Percentiles rank a stretch among this genome's conserved stretches.
Conservation (phyloP, 768 basidiomycete species). For the Botryobasidium botryosum region DNA sequence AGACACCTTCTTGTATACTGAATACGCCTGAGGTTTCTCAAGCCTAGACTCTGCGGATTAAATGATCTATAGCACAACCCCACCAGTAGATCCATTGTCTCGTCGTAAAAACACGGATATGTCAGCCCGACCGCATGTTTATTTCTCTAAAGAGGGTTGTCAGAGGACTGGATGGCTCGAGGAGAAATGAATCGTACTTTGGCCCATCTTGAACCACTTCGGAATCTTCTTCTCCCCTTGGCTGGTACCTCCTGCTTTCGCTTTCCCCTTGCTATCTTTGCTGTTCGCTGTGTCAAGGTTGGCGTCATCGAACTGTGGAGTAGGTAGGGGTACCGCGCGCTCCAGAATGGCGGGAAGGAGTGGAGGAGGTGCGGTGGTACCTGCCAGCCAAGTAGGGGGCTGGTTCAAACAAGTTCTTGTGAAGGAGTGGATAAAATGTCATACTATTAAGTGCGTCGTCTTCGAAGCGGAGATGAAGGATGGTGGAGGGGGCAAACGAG, state of each 20-base stretch:
- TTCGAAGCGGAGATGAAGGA: constrained; percentile 60
- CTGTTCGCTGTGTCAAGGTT: not conserved
- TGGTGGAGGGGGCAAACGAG: constrained; percentile 61
- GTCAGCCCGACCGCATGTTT: no score
- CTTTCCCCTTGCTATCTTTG: not conserved
- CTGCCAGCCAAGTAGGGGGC: constrained; percentile 21
- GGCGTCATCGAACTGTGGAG: constrained; percentile 26
- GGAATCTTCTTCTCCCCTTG: constrained; percentile 42
- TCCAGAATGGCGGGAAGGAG: constrained; percentile 38
- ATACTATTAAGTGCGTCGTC: constrained; percentile 54
- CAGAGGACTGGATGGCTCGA: no score
- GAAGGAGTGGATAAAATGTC: no score
- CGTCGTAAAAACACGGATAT: no score
- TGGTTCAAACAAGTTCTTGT: no score
- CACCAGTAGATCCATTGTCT: no score
- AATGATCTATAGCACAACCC: no score
- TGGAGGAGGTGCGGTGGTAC: constrained; percentile 41
- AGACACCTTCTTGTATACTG: no score
- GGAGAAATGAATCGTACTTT: no score
- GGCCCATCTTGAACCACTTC: constrained; percentile 53
- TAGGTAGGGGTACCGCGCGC: constrained; percentile 49
- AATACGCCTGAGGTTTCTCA: no score
- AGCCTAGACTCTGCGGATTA: no score
- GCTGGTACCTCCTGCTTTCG: constrained; percentile 2
- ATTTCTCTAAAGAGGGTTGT: no score